These are phyloP conservation scores for Catharanthus roseus DNA, from an alignment of 257 asterid species.

Conservation along the genomic window DNA sequence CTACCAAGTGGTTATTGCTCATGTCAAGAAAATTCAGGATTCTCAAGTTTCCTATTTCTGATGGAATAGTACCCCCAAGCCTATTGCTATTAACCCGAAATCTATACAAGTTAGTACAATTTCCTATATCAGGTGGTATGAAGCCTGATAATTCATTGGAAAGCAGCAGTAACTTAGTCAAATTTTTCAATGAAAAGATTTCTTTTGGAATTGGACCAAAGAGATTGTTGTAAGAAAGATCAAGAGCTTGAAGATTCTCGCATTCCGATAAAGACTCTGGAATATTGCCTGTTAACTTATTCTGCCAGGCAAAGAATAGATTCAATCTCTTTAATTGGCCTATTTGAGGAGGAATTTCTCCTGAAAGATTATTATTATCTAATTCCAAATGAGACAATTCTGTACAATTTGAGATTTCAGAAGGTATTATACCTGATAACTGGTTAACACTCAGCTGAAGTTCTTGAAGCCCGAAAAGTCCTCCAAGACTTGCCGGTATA, in stretches of 20 bases:
- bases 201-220: constrained; percentile 63
- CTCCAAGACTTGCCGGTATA: constrained; percentile 63
- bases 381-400: constrained; percentile 72
- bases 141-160: constrained; percentile 76
- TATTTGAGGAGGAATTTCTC: constrained; percentile 62
- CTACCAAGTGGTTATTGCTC: constrained; percentile 61
- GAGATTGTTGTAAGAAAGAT: constrained; percentile 76
- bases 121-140: constrained; percentile 79
- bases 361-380: constrained; percentile 74
- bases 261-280: constrained; percentile 69
- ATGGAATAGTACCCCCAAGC: constrained; percentile 79
- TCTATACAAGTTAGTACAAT: constrained; percentile 78
- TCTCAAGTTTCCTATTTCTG: constrained; percentile 68
- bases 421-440: constrained; percentile 71
- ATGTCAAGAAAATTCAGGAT: constrained; percentile 70
- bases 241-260: constrained; percentile 72
- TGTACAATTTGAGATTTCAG: constrained; percentile 60
- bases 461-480: constrained; percentile 55
- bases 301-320: constrained; percentile 89
- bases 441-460: constrained; percentile 80
- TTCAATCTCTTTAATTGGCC: constrained; percentile 54
- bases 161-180: constrained; percentile 68
- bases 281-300: constrained; percentile 71
- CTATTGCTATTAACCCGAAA: constrained; percentile 62
- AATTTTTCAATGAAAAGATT: constrained; percentile 55